Percentiles rank a stretch among this genome's conserved stretches.
phyloP scores from a whole-genome alignment of 73 alveolate genomes.

The Effrenium voratum region DNA sequence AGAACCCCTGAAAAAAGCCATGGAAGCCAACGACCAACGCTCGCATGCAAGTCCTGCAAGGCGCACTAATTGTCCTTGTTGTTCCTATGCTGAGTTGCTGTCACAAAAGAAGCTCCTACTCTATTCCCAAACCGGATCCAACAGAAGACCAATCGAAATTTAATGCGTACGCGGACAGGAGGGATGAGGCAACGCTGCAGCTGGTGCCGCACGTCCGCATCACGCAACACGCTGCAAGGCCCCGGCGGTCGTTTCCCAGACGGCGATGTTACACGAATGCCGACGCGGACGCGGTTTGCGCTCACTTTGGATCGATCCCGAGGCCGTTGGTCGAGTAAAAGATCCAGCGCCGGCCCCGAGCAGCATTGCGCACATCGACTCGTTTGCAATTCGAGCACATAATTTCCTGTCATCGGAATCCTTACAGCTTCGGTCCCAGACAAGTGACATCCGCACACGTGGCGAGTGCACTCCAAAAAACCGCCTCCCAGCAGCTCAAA shows the following conservation, averaged over 20 bases:
- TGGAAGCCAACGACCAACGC: too few species aligned
- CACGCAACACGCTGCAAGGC: neutral
- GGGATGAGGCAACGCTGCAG: too few species aligned
- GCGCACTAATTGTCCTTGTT: too few species aligned
- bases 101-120: too few species aligned
- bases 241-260: neutral
- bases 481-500: neutral
- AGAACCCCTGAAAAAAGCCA: too few species aligned
- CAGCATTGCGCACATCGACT: neutral
- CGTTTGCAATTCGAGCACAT: neutral
- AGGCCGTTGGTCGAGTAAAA: neutral
- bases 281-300: neutral
- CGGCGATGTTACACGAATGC: neutral
- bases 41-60: too few species aligned
- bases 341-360: neutral
- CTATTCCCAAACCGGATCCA: too few species aligned
- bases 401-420: neutral
- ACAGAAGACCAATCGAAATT: too few species aligned
- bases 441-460: too few species aligned
- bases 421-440: neutral
- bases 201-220: neutral
- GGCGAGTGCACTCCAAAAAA: neutral
- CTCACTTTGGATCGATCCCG: neutral
- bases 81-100: too few species aligned
- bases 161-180: too few species aligned